These are phyloP conservation scores for Borealophlyctis nickersoniae DNA, from an alignment of 192 early-diverging fungal genomes.

Conservation along the genomic window DNA sequence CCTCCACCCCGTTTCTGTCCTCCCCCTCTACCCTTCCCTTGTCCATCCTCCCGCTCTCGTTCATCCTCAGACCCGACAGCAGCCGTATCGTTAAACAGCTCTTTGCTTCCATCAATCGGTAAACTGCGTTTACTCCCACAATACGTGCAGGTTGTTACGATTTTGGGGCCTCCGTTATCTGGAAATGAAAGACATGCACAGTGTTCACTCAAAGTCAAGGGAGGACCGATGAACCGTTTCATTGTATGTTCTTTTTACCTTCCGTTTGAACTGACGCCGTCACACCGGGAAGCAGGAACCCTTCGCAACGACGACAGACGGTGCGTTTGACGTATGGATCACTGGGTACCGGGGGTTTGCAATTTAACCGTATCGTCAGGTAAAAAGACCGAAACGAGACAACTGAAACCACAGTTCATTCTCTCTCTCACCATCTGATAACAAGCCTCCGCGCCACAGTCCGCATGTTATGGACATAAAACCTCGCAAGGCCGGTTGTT, in stretches of 20 bases:
- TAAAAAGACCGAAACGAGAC: no score
- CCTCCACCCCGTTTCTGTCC: no score
- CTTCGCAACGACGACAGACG: slow-evolving; percentile 54
- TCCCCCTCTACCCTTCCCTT: slow-evolving; percentile 87
- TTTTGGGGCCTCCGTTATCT: no score
- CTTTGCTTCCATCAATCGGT: no score
- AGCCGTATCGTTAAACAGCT: slow-evolving; percentile 91
- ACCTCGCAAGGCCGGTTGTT: slow-evolving; percentile 30
- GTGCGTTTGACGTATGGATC: slow-evolving; percentile 53
- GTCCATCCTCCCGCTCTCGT: slow-evolving; percentile 91
- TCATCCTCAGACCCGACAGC: slow-evolving; percentile 95
- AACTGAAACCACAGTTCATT: no score
- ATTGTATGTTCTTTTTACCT: no score
- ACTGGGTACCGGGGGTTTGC: no score
- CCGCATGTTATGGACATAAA: slow-evolving; percentile 47
- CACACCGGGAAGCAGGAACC: slow-evolving; percentile 46
- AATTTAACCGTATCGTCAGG: no score
- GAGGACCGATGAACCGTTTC: no score
- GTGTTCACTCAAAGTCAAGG: no score
- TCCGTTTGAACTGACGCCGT: slow-evolving; percentile 29
- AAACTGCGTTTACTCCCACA: no score
- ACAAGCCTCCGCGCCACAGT: slow-evolving; percentile 53
- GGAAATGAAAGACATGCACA: no score
- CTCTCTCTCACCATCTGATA: slow-evolving; percentile 50
- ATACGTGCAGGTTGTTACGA: neutral